Base-by-base conservation (phyloP, 208 protist species). In the Wallacemonas collosoma region DNA sequence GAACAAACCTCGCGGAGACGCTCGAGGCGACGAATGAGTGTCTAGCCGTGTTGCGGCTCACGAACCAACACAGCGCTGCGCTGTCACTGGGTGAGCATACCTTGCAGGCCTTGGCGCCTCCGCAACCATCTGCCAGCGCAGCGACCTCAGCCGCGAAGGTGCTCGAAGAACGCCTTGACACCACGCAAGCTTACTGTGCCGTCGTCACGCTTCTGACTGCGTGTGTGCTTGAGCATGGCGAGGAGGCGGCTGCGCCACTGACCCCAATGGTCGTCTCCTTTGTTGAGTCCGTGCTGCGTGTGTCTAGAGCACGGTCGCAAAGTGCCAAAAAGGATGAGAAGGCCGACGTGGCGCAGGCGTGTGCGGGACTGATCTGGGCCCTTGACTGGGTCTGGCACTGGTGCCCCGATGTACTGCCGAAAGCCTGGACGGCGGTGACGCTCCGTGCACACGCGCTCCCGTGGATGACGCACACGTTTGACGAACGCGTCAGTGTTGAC, bases 381-480 rank as follows among this genome's bases (percentile, higher is more conserved):
- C 6, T 48, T 4, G 60, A 65, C 26, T 65, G 60, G 60, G 12
- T 50, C 41, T 51, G 43, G 60, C 60, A 65, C 60, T 51, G 44
- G 2, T 3, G 17, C 43, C 40, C 60, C 15, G 60, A 4, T 9
- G 4, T 39, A 1, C 11, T 65, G 60, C 60, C 60, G 12, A 8
- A 5, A 12, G 15, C 11, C 14, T 65, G 60, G 60, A 53, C 60
- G 3, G 41, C 15, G n/a, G 41, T n/a, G 3, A 36, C 43, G 5
- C 43, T 65, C 9, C 60, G 60, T 41, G n/a, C 60, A 36, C 60
- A 38, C 60, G 41, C 40, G 14, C 26, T 65, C 15, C 60, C 60
- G 7, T 65, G 60, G 60, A 65, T 65, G 60, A 48, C 60, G 40
- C 60, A 65, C 60, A 48, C 40, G n/a, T 65, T 45, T 17, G 60